A percentile compares a stretch with the other conserved stretches of the same genome.
Conservation (phyloP, 2,329 filamentous ascomycete genomes). For the Metarhizium guizhouense region DNA sequence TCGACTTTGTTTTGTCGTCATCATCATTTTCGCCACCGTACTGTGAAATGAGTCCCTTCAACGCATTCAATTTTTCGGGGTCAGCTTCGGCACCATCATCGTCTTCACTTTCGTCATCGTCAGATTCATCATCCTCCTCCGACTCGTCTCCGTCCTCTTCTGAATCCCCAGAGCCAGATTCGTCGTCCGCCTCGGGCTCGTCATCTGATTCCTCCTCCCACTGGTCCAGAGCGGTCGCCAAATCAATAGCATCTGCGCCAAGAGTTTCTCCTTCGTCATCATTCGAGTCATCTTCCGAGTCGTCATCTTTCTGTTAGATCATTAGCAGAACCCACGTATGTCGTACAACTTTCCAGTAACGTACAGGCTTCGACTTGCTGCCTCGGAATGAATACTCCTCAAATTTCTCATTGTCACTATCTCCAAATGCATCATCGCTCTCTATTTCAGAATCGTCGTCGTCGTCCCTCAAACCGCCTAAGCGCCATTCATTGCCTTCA, state of each 20-base stretch:
- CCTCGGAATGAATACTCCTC: constrained; percentile 58
- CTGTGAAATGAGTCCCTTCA: constrained; percentile 60
- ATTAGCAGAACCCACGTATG: not conserved
- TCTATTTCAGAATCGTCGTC: constrained; percentile 58
- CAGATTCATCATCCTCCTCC: constrained; percentile 38
- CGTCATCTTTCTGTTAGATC: constrained; percentile 3
- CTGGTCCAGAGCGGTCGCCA: constrained; percentile 48
- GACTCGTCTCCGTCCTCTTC: constrained; percentile 33
- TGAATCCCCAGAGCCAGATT: constrained; percentile 31
- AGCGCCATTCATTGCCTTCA: constrained; percentile 76
- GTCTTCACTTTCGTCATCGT: constrained; percentile 14
- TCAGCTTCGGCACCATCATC: constrained; percentile 30
- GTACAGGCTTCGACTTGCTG: constrained; percentile 26
- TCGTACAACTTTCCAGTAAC: constrained; percentile 1
- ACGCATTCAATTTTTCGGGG: constrained; percentile 51
- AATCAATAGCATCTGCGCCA: constrained; percentile 50
- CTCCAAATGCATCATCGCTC: constrained; percentile 74
- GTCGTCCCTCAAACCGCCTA: constrained; percentile 51
- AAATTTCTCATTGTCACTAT: constrained; percentile 80
- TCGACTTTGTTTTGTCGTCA: constrained; percentile 29
- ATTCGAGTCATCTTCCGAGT: constrained; percentile 48
- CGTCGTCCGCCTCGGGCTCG: constrained; percentile 36
- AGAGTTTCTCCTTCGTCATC: constrained; percentile 49
- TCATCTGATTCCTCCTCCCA: constrained; percentile 41
- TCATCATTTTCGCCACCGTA: constrained; percentile 58